Percentiles rank a stretch among this genome's conserved stretches.
Evolutionary conservation across 768 basidiomycete species (phyloP).

Genomic region (Rhodosporidiobolus odoratus): DNA sequence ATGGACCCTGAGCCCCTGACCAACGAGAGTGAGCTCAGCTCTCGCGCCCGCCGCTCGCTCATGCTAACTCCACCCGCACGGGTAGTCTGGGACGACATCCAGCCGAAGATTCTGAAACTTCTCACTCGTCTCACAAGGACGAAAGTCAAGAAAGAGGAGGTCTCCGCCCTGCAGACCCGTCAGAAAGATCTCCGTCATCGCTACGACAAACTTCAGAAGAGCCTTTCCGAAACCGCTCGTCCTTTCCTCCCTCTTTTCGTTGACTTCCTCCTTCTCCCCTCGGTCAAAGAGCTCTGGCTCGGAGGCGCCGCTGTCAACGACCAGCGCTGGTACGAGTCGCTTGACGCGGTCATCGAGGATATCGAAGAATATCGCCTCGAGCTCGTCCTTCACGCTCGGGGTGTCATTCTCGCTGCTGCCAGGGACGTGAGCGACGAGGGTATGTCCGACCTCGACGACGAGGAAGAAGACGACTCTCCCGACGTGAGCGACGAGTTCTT

Average conservation of each 20-base stretch:
- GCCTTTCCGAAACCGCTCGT: background rate
- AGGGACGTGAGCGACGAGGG: background rate
- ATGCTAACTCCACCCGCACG: background rate
- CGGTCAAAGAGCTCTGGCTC: slow-evolving; percentile 12
- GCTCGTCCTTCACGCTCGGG: background rate
- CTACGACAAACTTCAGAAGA: background rate
- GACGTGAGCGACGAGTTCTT: background rate
- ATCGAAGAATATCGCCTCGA: slow-evolving; percentile 8
- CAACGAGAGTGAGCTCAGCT: background rate
- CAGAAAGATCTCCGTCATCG: background rate
- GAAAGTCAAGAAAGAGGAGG: too few relatives aligned
- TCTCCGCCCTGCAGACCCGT: too few relatives aligned
- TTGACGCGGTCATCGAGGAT: slow-evolving; percentile 10
- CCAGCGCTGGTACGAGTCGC: background rate
- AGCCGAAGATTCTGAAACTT: slow-evolving; percentile 6
- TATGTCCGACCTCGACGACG: background rate
- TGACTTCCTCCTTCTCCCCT: slow-evolving; percentile 17
- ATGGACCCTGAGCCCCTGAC: background rate
- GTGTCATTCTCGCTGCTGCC: background rate
- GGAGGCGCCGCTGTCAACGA: background rate
- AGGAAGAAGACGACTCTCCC: background rate
- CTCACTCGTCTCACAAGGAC: background rate
- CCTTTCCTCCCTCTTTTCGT: slow-evolving; percentile 17
- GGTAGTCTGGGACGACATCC: slow-evolving; percentile 11
- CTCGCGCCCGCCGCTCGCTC: background rate